Conservation (phyloP, 1,139 yeast genomes). For the Blastobotrys malaysiensis region DNA sequence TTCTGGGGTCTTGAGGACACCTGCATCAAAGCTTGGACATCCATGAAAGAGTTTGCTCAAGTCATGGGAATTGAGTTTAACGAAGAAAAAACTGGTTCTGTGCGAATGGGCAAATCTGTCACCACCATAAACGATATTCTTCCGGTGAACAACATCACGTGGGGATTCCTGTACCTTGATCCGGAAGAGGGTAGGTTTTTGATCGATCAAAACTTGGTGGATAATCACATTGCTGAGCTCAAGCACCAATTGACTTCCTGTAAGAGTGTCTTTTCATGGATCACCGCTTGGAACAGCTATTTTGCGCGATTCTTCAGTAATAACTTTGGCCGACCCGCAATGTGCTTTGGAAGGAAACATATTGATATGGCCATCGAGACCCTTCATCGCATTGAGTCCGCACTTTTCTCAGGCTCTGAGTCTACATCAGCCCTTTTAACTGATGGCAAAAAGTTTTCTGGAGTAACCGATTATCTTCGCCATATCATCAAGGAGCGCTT, state of each 20-base stretch:
- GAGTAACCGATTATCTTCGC: not conserved
- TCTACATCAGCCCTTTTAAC: conserved; percentile 2
- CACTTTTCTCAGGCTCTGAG: conserved; percentile 12
- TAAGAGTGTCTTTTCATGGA: conserved; percentile 14
- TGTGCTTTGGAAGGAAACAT: conserved; percentile 13
- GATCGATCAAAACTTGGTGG: conserved; percentile 14
- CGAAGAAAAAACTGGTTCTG: conserved; percentile 20
- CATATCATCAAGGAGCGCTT: not conserved
- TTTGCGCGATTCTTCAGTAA: conserved; percentile 13
- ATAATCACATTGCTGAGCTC: conserved; percentile 16
- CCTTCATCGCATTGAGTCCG: conserved; percentile 11
- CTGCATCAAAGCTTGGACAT: conserved; percentile 19
- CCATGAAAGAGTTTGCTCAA: conserved; percentile 12
- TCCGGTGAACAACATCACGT: conserved; percentile 15
- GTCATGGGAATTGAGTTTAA: conserved; percentile 18
- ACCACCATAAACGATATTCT: not conserved
- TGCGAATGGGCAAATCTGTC: conserved; percentile 8
- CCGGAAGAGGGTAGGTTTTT: conserved; percentile 7
- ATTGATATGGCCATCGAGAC: conserved; percentile 17
- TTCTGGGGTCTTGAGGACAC: conserved; percentile 14
- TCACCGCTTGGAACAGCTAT: conserved; percentile 17
- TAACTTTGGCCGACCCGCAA: conserved; percentile 16
- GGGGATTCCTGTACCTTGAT: conserved; percentile 17
- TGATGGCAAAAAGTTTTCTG: conserved; percentile 7
- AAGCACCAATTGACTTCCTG: conserved; percentile 13